Evolutionary conservation across 768 basidiomycete species (phyloP).

Genomic region (Cystofilobasidium macerans): DNA sequence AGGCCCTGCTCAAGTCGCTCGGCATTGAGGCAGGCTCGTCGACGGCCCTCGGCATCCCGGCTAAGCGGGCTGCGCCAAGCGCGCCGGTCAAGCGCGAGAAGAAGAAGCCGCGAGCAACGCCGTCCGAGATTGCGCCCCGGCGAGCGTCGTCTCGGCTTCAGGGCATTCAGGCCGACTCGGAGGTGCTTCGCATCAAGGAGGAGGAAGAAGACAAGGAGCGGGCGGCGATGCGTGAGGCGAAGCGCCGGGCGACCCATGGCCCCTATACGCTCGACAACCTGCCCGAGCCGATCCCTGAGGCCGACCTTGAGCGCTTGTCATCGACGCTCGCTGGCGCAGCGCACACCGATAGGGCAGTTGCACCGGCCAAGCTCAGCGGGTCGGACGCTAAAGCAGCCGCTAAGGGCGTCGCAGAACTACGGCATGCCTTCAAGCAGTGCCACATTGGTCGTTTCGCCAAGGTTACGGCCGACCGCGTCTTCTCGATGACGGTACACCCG

Average conservation of each 20-base stretch:
- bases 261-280: conserved; percentile 22
- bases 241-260: conserved; percentile 5
- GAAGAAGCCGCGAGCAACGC: not conserved
- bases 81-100: not conserved
- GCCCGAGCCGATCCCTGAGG: conserved; percentile 8
- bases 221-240: not conserved
- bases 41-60: not conserved
- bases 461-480: conserved; percentile 40
- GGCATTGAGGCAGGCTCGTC: not conserved
- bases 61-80: conserved; percentile 1
- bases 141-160: conserved; percentile 13
- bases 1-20: conserved; percentile 8
- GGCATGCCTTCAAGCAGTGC: conserved; percentile 32
- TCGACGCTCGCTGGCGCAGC: not conserved
- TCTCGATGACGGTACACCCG: conserved; percentile 40
- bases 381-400: not conserved
- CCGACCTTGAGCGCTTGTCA: conserved; percentile 7
- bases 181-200: conserved; percentile 1
- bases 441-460: conserved; percentile 33
- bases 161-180: conserved; percentile 21
- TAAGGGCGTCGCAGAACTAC: conserved; percentile 26
- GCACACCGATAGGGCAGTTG: not conserved
- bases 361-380: not conserved
- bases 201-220: not conserved
- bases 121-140: not conserved